Evolutionary conservation across 306 rosid species (phyloP).

Genomic region (Quercus parvula): DNA sequence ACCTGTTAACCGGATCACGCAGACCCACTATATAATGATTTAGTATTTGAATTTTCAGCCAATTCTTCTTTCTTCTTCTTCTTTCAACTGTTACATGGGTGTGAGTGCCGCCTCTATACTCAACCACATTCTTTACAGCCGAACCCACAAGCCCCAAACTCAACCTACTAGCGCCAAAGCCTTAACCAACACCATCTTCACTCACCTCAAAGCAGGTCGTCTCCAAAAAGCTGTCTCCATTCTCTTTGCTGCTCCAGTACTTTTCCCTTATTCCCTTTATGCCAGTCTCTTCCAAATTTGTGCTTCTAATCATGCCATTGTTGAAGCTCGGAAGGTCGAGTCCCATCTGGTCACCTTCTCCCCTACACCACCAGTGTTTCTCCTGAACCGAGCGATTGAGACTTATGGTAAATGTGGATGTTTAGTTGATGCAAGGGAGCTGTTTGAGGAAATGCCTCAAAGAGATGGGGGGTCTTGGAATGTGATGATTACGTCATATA

Average conservation of each 20-base stretch:
- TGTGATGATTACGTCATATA: slow-evolving; percentile 48
- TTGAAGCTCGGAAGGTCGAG: no score
- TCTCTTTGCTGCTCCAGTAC: no score
- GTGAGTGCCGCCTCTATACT: slow-evolving; percentile 39
- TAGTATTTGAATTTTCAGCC: background rate
- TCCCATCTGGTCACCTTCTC: no score
- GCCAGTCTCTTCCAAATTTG: no score
- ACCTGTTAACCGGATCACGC: no score
- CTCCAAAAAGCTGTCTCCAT: slow-evolving; percentile 43
- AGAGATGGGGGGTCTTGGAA: slow-evolving; percentile 58
- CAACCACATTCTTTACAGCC: slow-evolving; percentile 25
- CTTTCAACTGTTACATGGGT: slow-evolving; percentile 17
- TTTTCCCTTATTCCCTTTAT: no score
- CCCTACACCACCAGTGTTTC: no score
- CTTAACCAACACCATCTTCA: slow-evolving; percentile 28
- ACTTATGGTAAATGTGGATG: no score
- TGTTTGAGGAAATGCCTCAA: no score
- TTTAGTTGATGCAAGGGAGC: no score
- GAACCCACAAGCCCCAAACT: slow-evolving; percentile 19
- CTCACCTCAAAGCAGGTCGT: slow-evolving; percentile 30
- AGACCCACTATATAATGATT: background rate
- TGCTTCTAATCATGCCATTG: no score
- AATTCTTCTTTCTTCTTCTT: background rate
- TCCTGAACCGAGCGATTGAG: no score
- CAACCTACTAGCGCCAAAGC: slow-evolving; percentile 15